Conservation (phyloP, 495 filamentous ascomycete genomes). For the Annulohypoxylon moriforme region DNA sequence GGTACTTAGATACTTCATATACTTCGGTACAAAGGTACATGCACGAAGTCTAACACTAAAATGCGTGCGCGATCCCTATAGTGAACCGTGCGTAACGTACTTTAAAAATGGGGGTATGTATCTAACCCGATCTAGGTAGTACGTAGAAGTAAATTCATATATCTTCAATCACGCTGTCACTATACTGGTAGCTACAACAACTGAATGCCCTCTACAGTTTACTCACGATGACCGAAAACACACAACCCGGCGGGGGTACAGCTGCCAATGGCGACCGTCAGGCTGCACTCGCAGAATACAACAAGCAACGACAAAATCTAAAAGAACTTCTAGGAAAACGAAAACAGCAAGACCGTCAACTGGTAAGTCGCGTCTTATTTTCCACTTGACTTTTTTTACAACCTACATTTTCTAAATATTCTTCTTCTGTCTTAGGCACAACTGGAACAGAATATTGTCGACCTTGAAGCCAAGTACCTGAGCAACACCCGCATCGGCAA, state of each 20-base stretch:
- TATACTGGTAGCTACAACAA: neutral
- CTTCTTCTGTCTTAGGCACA: conserved; percentile 40
- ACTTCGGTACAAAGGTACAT: no score
- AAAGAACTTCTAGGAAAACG: conserved; percentile 60
- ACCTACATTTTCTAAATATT: neutral
- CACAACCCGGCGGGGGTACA: conserved; percentile 51
- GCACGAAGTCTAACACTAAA: no score
- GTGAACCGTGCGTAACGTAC: neutral
- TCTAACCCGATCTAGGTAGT: neutral
- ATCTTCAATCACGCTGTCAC: conserved; percentile 2
- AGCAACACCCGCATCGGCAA: conserved; percentile 91
- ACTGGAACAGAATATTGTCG: conserved; percentile 83
- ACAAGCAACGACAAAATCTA: conserved; percentile 61
- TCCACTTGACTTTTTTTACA: conserved; percentile 5
- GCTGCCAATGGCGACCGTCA: conserved; percentile 50
- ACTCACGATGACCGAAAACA: conserved; percentile 65
- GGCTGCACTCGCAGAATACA: conserved; percentile 61
- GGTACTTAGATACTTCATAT: no score
- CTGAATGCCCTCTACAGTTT: neutral
- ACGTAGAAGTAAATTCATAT: neutral
- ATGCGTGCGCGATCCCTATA: no score
- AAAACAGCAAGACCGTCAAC: conserved; percentile 56
- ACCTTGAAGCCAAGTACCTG: conserved; percentile 87
- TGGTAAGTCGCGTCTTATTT: conserved; percentile 52
- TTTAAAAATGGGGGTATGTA: neutral